A percentile compares a stretch with the other conserved stretches of the same genome.
Conservation (phyloP, 2,329 filamentous ascomycete genomes). For the Myriosclerotinia duriaeana region DNA sequence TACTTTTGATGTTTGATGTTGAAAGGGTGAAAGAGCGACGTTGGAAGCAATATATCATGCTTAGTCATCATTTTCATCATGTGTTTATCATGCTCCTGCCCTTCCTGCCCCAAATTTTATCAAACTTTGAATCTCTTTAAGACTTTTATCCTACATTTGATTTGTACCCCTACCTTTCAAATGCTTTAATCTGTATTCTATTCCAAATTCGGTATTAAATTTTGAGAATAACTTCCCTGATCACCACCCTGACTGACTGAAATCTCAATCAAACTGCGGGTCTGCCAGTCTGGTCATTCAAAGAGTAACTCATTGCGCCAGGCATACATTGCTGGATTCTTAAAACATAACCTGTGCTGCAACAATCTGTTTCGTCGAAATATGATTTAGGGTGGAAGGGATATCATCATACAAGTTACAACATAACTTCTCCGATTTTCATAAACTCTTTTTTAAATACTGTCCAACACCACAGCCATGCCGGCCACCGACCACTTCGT, state of each 20-base stretch:
- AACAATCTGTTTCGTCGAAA: not conserved
- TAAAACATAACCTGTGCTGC: not conserved
- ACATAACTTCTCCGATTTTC: too few relatives aligned
- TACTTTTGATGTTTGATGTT: not conserved
- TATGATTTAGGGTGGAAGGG: not conserved
- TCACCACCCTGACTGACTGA: not conserved
- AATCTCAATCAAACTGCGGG: not conserved
- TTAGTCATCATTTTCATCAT: constrained; percentile 1
- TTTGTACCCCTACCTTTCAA: not conserved
- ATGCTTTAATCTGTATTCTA: not conserved
- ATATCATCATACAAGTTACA: not conserved
- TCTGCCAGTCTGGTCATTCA: not conserved
- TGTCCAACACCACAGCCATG: not conserved
- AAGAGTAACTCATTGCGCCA: not conserved
- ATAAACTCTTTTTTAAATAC: not conserved
- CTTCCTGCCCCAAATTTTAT: not conserved
- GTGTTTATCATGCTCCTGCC: not conserved
- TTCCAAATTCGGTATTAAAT: not conserved
- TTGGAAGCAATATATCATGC: not conserved
- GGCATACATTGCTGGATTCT: not conserved
- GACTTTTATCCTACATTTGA: not conserved
- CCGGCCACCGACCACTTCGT: not conserved
- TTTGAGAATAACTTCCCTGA: not conserved
- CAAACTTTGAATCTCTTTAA: not conserved
- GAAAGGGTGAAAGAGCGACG: not conserved